Base-by-base conservation (phyloP, 2,329 filamentous ascomycete genomes). In the Calonectria montana region DNA sequence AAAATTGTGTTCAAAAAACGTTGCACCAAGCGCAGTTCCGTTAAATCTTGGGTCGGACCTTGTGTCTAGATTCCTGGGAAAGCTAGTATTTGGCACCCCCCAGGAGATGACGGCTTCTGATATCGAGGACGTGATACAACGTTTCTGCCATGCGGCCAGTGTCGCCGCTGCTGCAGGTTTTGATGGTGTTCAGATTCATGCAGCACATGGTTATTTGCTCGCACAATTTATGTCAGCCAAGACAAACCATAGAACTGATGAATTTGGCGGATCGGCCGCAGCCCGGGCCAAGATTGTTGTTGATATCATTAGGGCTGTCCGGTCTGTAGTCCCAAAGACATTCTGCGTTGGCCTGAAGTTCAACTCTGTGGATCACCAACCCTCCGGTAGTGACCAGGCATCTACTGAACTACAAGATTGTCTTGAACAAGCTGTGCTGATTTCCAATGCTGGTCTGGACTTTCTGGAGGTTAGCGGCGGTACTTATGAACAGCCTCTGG, bases 381-480 rank as follows among this genome's bases (percentile, higher is more conserved):
- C 76, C n/a, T 67, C 75, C 0, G 65, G 23, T 5, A 13, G n/a
- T 5, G 39, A 25, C 8, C 50, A 61, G 4, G 15, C 43, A 5
- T 81, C 84, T 2, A 79, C 81, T 4, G 80, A 82, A 73, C 75
- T 90, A 23, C 81, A 87, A 12, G 90, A 91, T 15, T 89, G 86
- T 41, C 82, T 93, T 45, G 87, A 89, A 69, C 91, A 94, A 77
- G 84, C 92, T 12, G 80, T 83, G n/a, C 78, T 84, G 21, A 86
- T 92, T 5, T 81, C 81, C 0, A 82, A 82, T 6, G 85, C 84
- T 45, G 88, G 83, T 6, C 82, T 94, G 1, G 92, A 94, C 81
- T 94, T 93, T 74, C 82, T 94, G 2, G 92, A 94, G 81, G 87
- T 94, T 29, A 91, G 88, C 21, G 93, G 92, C 0, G 92, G 93